Percentiles rank a stretch among this genome's conserved stretches.
These are phyloP conservation scores for Clitoria ternatea DNA, from an alignment of 306 rosid genomes.

Conservation along the genomic window DNA sequence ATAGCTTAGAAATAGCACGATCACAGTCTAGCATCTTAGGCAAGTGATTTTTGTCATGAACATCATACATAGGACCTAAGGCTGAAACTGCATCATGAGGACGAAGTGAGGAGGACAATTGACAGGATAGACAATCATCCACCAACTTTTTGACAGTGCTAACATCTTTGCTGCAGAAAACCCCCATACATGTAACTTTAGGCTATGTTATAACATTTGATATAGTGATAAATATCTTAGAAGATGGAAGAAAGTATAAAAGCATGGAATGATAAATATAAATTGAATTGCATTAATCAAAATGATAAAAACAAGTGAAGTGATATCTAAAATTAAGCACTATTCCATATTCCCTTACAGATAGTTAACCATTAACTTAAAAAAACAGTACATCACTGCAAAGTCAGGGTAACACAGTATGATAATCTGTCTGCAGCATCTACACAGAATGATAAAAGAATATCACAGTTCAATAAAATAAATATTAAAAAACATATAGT, in stretches of 20 bases:
- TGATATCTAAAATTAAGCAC: conserved; percentile 8
- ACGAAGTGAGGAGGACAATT: conserved; percentile 84
- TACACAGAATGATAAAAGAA: too few relatives aligned
- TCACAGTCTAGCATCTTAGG: conserved; percentile 89
- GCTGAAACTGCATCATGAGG: conserved; percentile 99
- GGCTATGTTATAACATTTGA: background rate
- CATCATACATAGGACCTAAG: conserved; percentile 97
- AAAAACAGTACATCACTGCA: background rate
- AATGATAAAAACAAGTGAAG: conserved; percentile 1
- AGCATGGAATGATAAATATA: too few relatives aligned
- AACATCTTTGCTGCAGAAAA: conserved; percentile 89
- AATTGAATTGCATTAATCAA: background rate
- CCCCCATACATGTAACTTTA: background rate
- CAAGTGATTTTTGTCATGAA: conserved; percentile 84
- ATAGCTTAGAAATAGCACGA: conserved; percentile 63
- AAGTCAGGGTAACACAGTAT: conserved; percentile 5
- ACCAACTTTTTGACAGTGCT: conserved; percentile 88
- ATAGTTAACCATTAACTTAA: background rate
- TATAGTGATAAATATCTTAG: background rate
- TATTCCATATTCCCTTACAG: background rate
- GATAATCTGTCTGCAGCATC: too few relatives aligned
- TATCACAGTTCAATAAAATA: too few relatives aligned
- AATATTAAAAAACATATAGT: too few relatives aligned
- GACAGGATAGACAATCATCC: conserved; percentile 84
- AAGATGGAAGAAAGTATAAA: conserved; percentile 12